phyloP scores from a whole-genome alignment of 208 protist species.

The Wallacemonas sp. region DNA sequence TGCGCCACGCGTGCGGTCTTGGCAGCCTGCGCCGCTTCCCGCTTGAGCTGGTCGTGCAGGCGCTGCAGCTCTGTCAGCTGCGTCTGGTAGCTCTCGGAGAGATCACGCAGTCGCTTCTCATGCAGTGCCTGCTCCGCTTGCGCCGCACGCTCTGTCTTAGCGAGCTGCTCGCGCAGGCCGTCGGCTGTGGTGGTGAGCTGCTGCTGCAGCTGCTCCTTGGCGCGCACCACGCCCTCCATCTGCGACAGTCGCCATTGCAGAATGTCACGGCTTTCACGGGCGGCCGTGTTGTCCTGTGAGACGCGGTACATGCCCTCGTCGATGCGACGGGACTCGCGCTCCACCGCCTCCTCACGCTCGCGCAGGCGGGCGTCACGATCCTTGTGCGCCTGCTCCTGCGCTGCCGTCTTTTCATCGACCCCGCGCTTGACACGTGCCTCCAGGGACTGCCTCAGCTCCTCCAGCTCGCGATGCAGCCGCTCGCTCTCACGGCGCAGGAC shows the following conservation, averaged over 20 bases:
- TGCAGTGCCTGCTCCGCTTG: neutral
- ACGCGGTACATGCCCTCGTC: conserved; percentile 26
- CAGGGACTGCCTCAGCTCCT: conserved; percentile 27
- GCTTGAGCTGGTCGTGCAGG: conserved; percentile 19
- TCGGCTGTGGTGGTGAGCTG: conserved; percentile 21
- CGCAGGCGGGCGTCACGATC: conserved; percentile 43
- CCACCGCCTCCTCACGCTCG: conserved; percentile 25
- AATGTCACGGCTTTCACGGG: conserved; percentile 17
- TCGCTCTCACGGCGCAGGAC: conserved; percentile 27
- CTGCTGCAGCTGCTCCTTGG: conserved; percentile 19
- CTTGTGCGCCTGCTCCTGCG: conserved; percentile 24
- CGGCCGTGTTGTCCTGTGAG: conserved; percentile 12
- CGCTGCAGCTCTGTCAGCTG: conserved; percentile 20
- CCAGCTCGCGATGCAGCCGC: conserved; percentile 21
- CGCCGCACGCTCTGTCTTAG: conserved; percentile 14
- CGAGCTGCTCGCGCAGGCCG: conserved; percentile 21
- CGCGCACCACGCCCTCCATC: conserved; percentile 13
- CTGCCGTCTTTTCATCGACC: conserved; percentile 17
- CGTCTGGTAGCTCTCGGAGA: conserved; percentile 21
- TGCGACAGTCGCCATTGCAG: conserved; percentile 21
- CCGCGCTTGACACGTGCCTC: conserved; percentile 15
- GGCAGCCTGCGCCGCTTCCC: conserved; percentile 12
- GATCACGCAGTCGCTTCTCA: neutral
- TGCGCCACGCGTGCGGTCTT: neutral
- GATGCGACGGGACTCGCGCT: conserved; percentile 14